phyloP scores from a whole-genome alignment of 495 filamentous ascomycete species.

The Pseudevernia furfuracea region DNA sequence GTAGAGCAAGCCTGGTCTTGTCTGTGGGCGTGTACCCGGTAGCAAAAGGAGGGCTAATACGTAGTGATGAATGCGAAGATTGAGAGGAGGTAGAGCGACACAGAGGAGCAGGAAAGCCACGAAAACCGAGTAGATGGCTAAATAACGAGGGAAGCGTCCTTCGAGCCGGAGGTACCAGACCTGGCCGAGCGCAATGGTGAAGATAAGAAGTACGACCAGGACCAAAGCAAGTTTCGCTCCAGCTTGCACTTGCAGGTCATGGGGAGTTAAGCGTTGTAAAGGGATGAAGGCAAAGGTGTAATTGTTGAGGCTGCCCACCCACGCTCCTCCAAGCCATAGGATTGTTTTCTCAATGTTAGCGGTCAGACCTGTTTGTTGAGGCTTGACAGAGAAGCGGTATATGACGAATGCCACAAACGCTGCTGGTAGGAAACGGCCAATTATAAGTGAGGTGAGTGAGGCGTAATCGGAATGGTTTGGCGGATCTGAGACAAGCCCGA shows the following conservation, averaged over 20 bases:
- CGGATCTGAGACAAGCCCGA: constrained; percentile 71
- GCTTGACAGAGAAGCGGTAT: constrained; percentile 57
- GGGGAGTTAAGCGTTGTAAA: constrained; percentile 65
- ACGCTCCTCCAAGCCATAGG: constrained; percentile 64
- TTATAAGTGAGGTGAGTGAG: constrained; percentile 57
- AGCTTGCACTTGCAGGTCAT: constrained; percentile 69
- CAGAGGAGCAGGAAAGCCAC: constrained; percentile 51
- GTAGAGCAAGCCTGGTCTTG: constrained; percentile 66
- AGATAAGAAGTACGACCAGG: constrained; percentile 55
- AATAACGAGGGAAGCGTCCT: constrained; percentile 58
- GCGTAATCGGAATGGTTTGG: constrained; percentile 48
- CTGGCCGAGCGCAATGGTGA: constrained; percentile 56
- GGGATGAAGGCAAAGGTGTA: constrained; percentile 81
- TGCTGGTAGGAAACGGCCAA: constrained; percentile 70
- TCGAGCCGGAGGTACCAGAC: constrained; percentile 68
- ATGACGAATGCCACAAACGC: constrained; percentile 68
- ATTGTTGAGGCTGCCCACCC: constrained; percentile 75
- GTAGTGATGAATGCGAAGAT: constrained; percentile 89
- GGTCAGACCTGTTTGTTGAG: constrained; percentile 48
- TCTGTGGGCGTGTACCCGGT: constrained; percentile 77
- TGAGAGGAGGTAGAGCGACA: constrained; percentile 69
- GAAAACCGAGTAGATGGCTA: constrained; percentile 65
- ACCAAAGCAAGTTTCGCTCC: constrained; percentile 66
- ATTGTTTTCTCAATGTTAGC: constrained; percentile 60
- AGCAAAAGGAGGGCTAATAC: constrained; percentile 78